Conservation (phyloP, 1,284 basidiomycete species). For the Vanrija sp. region DNA sequence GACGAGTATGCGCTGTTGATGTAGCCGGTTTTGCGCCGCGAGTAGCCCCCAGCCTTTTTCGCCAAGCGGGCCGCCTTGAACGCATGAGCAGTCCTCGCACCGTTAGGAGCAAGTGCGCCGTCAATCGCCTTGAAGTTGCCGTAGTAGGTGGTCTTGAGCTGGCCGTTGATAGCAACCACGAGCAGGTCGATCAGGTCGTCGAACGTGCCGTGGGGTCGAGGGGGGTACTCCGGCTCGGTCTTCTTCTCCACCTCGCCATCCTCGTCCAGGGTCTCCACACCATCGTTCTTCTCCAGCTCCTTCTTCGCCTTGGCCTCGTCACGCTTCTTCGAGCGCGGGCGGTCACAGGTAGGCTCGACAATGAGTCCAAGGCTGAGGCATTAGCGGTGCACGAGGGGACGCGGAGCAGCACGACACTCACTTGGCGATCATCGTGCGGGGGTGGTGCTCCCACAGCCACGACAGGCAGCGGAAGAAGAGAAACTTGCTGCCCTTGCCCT, state of each 20-base stretch:
- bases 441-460: slow-evolving; percentile 34
- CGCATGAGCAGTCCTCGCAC: slow-evolving; percentile 1
- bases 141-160: slow-evolving; percentile 16
- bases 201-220: slow-evolving; percentile 33
- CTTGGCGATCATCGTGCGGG: slow-evolving; percentile 31
- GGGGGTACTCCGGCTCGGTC: slow-evolving; percentile 18
- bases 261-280: slow-evolving; percentile 20
- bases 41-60: neutral
- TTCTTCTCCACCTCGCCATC: slow-evolving; percentile 16
- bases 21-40: neutral
- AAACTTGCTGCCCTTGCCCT: slow-evolving; percentile 34
- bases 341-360: slow-evolving; percentile 29
- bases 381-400: neutral
- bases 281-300: slow-evolving; percentile 4
- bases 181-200: slow-evolving; percentile 32
- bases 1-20: neutral
- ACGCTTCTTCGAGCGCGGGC: slow-evolving; percentile 16
- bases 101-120: slow-evolving; percentile 19
- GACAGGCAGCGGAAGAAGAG: slow-evolving; percentile 21
- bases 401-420: slow-evolving; percentile 4
- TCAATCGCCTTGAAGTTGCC: slow-evolving; percentile 15
- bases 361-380: slow-evolving; percentile 24
- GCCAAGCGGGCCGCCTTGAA: slow-evolving; percentile 17
- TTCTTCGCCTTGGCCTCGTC: slow-evolving; percentile 14
- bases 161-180: slow-evolving; percentile 28